These are phyloP conservation scores for Pseudomassariella vexata DNA, from an alignment of 2,329 filamentous ascomycete species.

Conservation along the genomic window DNA sequence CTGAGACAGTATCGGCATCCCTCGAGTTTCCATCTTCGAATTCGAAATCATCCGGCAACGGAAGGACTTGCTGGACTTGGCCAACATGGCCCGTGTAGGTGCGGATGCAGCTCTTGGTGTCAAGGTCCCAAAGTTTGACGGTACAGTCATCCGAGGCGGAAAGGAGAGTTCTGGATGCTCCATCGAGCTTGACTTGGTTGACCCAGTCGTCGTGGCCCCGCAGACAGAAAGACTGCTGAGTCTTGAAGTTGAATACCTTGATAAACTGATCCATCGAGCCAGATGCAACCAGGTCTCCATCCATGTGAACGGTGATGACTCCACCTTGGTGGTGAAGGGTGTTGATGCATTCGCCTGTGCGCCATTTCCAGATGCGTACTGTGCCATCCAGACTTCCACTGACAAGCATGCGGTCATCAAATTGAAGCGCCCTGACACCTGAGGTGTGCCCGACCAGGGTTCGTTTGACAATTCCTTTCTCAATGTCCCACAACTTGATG, in stretches of 20 bases:
- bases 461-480: constrained; percentile 79
- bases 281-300: constrained; percentile 76
- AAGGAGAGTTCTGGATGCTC: constrained; percentile 75
- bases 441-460: constrained; percentile 77
- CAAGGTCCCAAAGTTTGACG: constrained; percentile 87
- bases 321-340: constrained; percentile 76
- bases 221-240: constrained; percentile 72
- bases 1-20: constrained; percentile 49
- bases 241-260: constrained; percentile 88
- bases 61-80: constrained; percentile 86
- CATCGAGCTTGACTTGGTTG: constrained; percentile 88
- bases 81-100: constrained; percentile 86
- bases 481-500: constrained; percentile 93
- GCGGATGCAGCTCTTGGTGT: constrained; percentile 71
- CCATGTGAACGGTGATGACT: constrained; percentile 84
- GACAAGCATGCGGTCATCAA: constrained; percentile 86
- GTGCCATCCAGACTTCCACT: constrained; percentile 84
- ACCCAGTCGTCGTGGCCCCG: constrained; percentile 91
- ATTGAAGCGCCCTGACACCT: constrained; percentile 84
- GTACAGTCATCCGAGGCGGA: constrained; percentile 93
- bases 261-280: constrained; percentile 86
- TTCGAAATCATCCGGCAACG: constrained; percentile 82
- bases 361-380: constrained; percentile 95
- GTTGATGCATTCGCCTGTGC: constrained; percentile 78
- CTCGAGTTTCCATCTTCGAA: constrained; percentile 63